These are phyloP conservation scores for Podospora didyma DNA, from an alignment of 495 filamentous ascomycete species.

Conservation along the genomic window DNA sequence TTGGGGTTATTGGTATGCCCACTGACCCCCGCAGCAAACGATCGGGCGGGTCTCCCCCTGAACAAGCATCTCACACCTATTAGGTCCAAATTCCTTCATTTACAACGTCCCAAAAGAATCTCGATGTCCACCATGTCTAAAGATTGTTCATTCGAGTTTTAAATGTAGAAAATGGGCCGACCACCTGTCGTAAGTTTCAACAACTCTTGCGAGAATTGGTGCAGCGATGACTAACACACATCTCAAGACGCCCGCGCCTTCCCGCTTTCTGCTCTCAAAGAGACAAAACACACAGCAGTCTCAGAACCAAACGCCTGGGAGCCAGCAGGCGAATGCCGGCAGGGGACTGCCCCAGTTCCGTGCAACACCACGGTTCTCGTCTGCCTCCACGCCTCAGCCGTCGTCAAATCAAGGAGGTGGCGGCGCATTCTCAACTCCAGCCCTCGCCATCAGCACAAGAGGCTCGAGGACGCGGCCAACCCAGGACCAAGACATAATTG, in stretches of 20 bases:
- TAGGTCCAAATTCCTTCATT: too few relatives aligned
- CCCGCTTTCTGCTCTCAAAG: constrained; percentile 39
- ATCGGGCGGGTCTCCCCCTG: too few relatives aligned
- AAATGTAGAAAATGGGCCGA: too few relatives aligned
- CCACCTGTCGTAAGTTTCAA: too few relatives aligned
- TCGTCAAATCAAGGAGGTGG: constrained; percentile 14
- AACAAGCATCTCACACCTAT: too few relatives aligned
- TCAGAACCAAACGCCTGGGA: constrained; percentile 28
- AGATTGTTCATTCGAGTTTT: too few relatives aligned
- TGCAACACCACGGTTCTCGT: constrained; percentile 37
- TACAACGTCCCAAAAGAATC: too few relatives aligned
- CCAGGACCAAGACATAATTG: constrained; percentile 31
- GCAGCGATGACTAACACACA: not conserved
- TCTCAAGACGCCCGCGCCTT: constrained; percentile 37
- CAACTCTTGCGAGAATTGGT: not conserved
- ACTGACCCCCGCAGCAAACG: too few relatives aligned
- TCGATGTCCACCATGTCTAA: too few relatives aligned
- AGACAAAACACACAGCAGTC: constrained; percentile 23
- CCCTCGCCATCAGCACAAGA: constrained; percentile 16
- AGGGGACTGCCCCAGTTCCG: constrained; percentile 24
- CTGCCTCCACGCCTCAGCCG: constrained; percentile 22
- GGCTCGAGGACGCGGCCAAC: constrained; percentile 14
- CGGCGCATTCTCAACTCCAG: constrained; percentile 14
- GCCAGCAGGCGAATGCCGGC: constrained; percentile 12
- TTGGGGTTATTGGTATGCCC: too few relatives aligned